Evolutionary conservation across 495 filamentous ascomycete genomes (phyloP).

Genomic region (Aspergillus baeticus): DNA sequence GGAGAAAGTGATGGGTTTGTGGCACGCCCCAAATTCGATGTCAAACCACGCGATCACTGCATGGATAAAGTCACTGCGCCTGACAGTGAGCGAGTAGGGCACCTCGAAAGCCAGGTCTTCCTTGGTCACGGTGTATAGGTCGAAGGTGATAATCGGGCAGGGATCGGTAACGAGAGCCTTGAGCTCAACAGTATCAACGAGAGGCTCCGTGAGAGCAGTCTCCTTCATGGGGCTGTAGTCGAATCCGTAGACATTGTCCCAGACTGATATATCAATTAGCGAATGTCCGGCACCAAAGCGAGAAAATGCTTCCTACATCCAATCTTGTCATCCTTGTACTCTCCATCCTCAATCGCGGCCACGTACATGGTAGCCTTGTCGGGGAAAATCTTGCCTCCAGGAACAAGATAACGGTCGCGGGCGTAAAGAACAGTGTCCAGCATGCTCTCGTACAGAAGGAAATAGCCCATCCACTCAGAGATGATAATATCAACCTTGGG

Average conservation of each 20-base stretch:
- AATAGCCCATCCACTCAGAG: slow-evolving; percentile 99
- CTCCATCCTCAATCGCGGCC: slow-evolving; percentile 81
- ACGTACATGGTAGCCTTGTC: slow-evolving; percentile 89
- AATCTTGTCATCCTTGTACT: slow-evolving; percentile 89
- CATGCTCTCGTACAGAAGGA: slow-evolving; percentile 98
- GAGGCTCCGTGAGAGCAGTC: slow-evolving; percentile 78
- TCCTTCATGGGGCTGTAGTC: slow-evolving; percentile 88
- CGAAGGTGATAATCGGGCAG: slow-evolving; percentile 71
- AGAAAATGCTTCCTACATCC: slow-evolving; percentile 55
- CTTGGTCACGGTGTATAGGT: slow-evolving; percentile 73
- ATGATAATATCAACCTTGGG: slow-evolving; percentile 96
- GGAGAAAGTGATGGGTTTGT: slow-evolving; percentile 80
- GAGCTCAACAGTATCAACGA: slow-evolving; percentile 79
- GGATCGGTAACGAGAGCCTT: slow-evolving; percentile 79
- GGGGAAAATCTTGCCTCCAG: slow-evolving; percentile 85
- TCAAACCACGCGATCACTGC: slow-evolving; percentile 98
- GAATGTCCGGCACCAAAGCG: not conserved
- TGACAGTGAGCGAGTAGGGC: slow-evolving; percentile 66
- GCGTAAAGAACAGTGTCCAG: slow-evolving; percentile 93
- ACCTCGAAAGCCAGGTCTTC: slow-evolving; percentile 76
- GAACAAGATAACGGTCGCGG: slow-evolving; percentile 82
- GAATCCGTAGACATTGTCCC: slow-evolving; percentile 98
- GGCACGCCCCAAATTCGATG: slow-evolving; percentile 94
- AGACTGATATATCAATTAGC: slow-evolving; percentile 55
- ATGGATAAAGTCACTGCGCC: slow-evolving; percentile 88